Evolutionary conservation across 495 filamentous ascomycete genomes (phyloP).

Genomic region (Annulohypoxylon maeteangense): DNA sequence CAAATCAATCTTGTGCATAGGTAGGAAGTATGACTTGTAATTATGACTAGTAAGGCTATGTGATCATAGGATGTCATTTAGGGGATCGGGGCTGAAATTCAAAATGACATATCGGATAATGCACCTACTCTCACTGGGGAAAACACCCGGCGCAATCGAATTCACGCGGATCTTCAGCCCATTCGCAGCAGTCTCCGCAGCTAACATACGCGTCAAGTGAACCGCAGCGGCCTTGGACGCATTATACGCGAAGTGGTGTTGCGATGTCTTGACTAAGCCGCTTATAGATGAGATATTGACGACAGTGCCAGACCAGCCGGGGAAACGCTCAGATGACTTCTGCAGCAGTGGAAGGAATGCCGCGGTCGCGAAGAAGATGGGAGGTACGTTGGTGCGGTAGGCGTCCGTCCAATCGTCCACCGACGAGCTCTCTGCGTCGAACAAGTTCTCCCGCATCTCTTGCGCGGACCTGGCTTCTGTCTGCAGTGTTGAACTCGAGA

Average conservation of each 20-base stretch:
- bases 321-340: slow-evolving; percentile 54
- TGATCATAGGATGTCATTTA: neutral
- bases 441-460: slow-evolving; percentile 66
- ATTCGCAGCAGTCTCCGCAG: slow-evolving; percentile 73
- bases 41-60: neutral
- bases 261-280: slow-evolving; percentile 73
- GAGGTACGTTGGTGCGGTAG: slow-evolving; percentile 81
- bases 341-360: slow-evolving; percentile 77
- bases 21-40: neutral
- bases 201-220: slow-evolving; percentile 77
- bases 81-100: neutral
- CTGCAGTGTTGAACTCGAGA: slow-evolving; percentile 33
- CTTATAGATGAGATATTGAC: slow-evolving; percentile 84
- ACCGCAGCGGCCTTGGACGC: slow-evolving; percentile 80
- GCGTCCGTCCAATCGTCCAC: slow-evolving; percentile 78
- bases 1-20: slow-evolving; percentile 20
- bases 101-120: neutral
- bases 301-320: slow-evolving; percentile 70
- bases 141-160: slow-evolving; percentile 77
- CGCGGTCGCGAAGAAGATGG: slow-evolving; percentile 82
- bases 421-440: slow-evolving; percentile 74
- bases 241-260: slow-evolving; percentile 81
- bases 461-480: slow-evolving; percentile 69
- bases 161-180: slow-evolving; percentile 78
- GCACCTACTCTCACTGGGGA: slow-evolving; percentile 70